Percentiles rank a stretch among this genome's conserved stretches.
Conservation (phyloP, 805 yeast species). For the Wickerhamiella brachini region DNA sequence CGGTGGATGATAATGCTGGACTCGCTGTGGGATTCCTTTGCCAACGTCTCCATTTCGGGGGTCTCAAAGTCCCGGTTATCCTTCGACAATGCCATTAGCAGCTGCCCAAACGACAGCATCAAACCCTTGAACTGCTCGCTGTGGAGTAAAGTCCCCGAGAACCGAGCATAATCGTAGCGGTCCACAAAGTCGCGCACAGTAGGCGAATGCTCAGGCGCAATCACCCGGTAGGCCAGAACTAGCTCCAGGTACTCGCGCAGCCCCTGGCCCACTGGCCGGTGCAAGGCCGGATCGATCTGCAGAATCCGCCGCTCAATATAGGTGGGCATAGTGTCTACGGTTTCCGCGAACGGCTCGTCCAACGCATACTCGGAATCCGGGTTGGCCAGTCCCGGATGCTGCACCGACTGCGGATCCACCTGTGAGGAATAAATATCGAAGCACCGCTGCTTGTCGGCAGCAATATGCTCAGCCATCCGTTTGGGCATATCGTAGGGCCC, state of each 20-base stretch:
- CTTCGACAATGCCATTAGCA: slow-evolving; percentile 2
- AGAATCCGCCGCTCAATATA: slow-evolving; percentile 16
- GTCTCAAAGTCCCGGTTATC: not conserved
- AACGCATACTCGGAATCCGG: slow-evolving; percentile 7
- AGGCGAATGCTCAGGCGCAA: slow-evolving; percentile 12
- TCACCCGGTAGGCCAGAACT: slow-evolving; percentile 19
- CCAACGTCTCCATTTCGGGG: not conserved
- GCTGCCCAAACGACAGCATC: slow-evolving; percentile 28
- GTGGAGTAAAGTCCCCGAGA: slow-evolving; percentile 45
- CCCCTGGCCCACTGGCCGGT: slow-evolving; percentile 33
- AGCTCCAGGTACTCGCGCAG: slow-evolving; percentile 41
- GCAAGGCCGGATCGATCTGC: slow-evolving; percentile 21
- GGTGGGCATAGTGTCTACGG: slow-evolving; percentile 17
- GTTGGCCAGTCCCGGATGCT: slow-evolving; percentile 17
- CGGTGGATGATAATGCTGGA: not conserved
- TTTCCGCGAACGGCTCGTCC: slow-evolving; percentile 19
- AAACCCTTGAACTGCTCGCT: slow-evolving; percentile 48
- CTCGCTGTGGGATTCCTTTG: not conserved
- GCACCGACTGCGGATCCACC: slow-evolving; percentile 6
- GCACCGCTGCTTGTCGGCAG: slow-evolving; percentile 24
- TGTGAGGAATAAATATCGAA: slow-evolving; percentile 8
- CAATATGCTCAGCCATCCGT: slow-evolving; percentile 30
- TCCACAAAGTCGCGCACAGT: slow-evolving; percentile 28
- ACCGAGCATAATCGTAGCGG: slow-evolving; percentile 55
- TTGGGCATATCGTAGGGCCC: slow-evolving; percentile 44